Percentiles rank a stretch among this genome's conserved stretches.
Conservation (phyloP, 1,284 basidiomycete genomes). For the Moesziomyces antarcticus region DNA sequence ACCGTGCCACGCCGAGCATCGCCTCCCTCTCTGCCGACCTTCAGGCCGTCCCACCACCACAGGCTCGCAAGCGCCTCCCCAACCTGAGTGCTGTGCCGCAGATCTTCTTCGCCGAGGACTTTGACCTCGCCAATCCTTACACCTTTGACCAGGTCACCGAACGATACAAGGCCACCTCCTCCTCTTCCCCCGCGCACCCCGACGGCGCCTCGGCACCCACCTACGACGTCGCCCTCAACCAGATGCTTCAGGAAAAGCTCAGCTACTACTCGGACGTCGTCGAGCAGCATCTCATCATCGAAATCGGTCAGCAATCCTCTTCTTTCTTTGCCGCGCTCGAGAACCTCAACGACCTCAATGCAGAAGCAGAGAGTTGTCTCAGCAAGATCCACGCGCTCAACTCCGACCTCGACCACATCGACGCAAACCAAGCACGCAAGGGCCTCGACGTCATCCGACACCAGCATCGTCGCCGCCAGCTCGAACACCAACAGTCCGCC, state of each 20-base stretch:
- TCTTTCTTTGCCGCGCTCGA: conserved; percentile 96
- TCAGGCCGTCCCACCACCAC: conserved; percentile 31
- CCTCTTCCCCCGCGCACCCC: conserved; percentile 11
- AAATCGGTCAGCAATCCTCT: conserved; percentile 87
- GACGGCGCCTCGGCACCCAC: conserved; percentile 25
- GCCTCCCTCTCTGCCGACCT: conserved; percentile 44
- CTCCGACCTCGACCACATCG: conserved; percentile 78
- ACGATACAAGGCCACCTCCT: conserved; percentile 63
- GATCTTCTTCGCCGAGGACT: conserved; percentile 79
- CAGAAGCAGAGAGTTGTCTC: conserved; percentile 86
- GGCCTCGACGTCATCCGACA: conserved; percentile 46
- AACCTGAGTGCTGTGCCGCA: conserved; percentile 81
- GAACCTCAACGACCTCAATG: conserved; percentile 90
- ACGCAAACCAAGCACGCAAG: conserved; percentile 73
- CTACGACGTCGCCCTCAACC: conserved; percentile 67
- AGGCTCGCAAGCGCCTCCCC: conserved; percentile 47
- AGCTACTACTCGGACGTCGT: conserved; percentile 93
- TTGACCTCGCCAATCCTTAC: conserved; percentile 85
- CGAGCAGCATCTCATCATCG: conserved; percentile 91
- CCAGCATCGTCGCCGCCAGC: conserved; percentile 51
- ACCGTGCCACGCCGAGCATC: conserved; percentile 27
- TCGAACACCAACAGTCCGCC: conserved; percentile 40
- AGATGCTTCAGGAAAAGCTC: conserved; percentile 85
- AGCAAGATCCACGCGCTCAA: conserved; percentile 80
- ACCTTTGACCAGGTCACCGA: conserved; percentile 87